These are phyloP conservation scores for Xylariomycetidae sp. DNA, from an alignment of 2,329 filamentous ascomycete genomes.

Conservation along the genomic window DNA sequence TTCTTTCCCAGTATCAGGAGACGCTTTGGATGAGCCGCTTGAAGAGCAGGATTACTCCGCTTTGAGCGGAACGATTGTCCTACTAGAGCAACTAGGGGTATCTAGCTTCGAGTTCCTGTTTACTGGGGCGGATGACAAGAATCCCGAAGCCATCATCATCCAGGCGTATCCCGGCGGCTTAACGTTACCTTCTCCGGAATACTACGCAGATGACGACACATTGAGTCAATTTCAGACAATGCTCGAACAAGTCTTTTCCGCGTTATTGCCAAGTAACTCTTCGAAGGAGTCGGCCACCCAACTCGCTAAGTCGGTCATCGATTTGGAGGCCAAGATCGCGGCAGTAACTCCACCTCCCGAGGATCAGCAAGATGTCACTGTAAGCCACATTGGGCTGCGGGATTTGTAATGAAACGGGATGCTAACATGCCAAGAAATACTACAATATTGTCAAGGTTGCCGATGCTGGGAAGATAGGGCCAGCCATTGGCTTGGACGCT, in stretches of 20 bases:
- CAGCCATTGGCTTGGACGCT: conserved; percentile 49
- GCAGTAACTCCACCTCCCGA: conserved; percentile 52
- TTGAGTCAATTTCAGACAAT: conserved; percentile 45
- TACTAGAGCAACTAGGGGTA: conserved; percentile 42
- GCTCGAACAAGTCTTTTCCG: conserved; percentile 34
- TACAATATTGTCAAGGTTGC: conserved; percentile 60
- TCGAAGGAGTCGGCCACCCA: conserved; percentile 18
- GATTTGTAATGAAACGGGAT: not conserved
- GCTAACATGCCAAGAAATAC: conserved; percentile 41
- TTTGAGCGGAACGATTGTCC: conserved; percentile 41
- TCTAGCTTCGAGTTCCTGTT: conserved; percentile 31
- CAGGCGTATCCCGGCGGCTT: conserved; percentile 40
- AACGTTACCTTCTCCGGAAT: conserved; percentile 58
- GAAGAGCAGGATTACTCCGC: conserved; percentile 23
- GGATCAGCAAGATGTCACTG: conserved; percentile 56
- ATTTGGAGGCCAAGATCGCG: conserved; percentile 59
- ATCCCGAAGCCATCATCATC: conserved; percentile 33
- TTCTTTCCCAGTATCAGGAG: conserved; percentile 35
- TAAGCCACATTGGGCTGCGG: conserved; percentile 16
- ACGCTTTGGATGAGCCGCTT: conserved; percentile 18
- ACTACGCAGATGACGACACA: conserved; percentile 52
- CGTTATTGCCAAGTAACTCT: conserved; percentile 22
- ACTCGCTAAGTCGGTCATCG: conserved; percentile 40
- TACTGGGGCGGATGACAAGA: conserved; percentile 38
- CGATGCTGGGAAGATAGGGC: conserved; percentile 50